Percentiles rank a stretch among this genome's conserved stretches.
phyloP scores from a whole-genome alignment of 1,139 yeast species.

The Blastobotrys raffinosifermentans region DNA sequence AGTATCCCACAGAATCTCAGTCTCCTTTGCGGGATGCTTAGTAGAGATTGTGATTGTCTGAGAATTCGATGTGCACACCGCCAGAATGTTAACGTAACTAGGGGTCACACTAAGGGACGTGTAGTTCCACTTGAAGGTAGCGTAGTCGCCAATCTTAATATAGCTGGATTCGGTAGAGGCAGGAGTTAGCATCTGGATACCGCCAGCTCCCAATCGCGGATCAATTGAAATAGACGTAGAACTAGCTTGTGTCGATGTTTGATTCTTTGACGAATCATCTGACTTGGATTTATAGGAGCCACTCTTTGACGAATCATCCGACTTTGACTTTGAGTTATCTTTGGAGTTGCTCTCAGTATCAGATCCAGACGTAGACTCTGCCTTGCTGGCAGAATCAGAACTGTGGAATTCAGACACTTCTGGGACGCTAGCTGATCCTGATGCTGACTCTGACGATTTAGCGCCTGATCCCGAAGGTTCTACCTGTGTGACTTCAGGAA shows the following conservation, averaged over 20 bases:
- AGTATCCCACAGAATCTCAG: slow-evolving; percentile 37
- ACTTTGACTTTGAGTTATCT: not conserved
- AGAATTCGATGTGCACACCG: slow-evolving; percentile 34
- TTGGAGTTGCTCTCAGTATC: not conserved
- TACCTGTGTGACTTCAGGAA: too few relatives aligned
- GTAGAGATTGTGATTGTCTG: slow-evolving; percentile 35
- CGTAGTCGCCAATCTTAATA: slow-evolving; percentile 35
- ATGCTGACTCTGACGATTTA: not conserved
- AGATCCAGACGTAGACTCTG: not conserved
- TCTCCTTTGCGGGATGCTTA: slow-evolving; percentile 30
- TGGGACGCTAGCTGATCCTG: not conserved
- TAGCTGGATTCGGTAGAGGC: slow-evolving; percentile 32
- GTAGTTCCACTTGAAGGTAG: slow-evolving; percentile 39
- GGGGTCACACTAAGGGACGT: slow-evolving; percentile 35
- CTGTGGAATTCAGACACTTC: not conserved
- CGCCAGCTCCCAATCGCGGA: slow-evolving; percentile 35
- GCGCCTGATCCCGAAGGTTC: too few relatives aligned
- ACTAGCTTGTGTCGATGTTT: slow-evolving; percentile 11
- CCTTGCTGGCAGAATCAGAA: not conserved
- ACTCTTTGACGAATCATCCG: not conserved
- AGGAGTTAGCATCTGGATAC: slow-evolving; percentile 32
- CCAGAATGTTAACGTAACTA: slow-evolving; percentile 33
- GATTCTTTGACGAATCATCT: slow-evolving; percentile 8
- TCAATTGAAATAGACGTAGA: slow-evolving; percentile 28
- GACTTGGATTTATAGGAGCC: slow-evolving; percentile 2